A percentile compares a stretch with the other conserved stretches of the same genome.
phyloP scores from a whole-genome alignment of 768 basidiomycete genomes.

The Chalciporus piperatus region DNA sequence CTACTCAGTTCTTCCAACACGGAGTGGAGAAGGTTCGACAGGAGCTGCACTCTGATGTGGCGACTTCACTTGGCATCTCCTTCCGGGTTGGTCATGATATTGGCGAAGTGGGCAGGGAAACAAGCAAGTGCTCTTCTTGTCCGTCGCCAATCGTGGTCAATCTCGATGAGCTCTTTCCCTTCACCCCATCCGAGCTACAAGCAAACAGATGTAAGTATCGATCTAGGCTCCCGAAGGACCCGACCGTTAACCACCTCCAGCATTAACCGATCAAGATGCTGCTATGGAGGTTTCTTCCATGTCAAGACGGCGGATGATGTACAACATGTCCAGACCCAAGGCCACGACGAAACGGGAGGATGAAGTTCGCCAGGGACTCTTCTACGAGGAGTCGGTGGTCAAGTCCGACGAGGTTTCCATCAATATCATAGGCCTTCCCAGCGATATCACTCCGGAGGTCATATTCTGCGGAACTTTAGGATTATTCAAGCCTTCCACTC shows the following conservation, averaged over 20 bases:
- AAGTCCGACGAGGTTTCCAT: slow-evolving; percentile 17
- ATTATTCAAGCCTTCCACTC: slow-evolving; percentile 6
- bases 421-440: slow-evolving; percentile 14
- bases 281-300: slow-evolving; percentile 12
- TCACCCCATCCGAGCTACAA: slow-evolving; percentile 1
- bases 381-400: slow-evolving; percentile 8
- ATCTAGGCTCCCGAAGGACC: background rate
- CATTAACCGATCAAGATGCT: slow-evolving; percentile 11
- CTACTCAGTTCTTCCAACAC: slow-evolving; percentile 14
- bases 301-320: slow-evolving; percentile 12
- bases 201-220: slow-evolving; percentile 4
- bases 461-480: slow-evolving; percentile 16
- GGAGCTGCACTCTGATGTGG: background rate
- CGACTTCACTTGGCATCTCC: slow-evolving; percentile 1
- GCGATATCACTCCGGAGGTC: slow-evolving; percentile 8
- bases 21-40: slow-evolving; percentile 1
- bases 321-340: slow-evolving; percentile 14
- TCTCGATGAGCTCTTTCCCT: slow-evolving; percentile 10
- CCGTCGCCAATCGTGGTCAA: background rate
- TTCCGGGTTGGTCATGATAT: slow-evolving; percentile 16
- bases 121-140: slow-evolving; percentile 1
- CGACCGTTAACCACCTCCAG: background rate
- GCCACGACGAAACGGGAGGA: slow-evolving; percentile 6
- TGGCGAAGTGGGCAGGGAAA: slow-evolving; percentile 14
- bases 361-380: slow-evolving; percentile 2